A percentile compares a stretch with the other conserved stretches of the same genome.
These are phyloP conservation scores for Pyrenopolyporus hunteri DNA, from an alignment of 495 filamentous ascomycete genomes.

Conservation along the genomic window DNA sequence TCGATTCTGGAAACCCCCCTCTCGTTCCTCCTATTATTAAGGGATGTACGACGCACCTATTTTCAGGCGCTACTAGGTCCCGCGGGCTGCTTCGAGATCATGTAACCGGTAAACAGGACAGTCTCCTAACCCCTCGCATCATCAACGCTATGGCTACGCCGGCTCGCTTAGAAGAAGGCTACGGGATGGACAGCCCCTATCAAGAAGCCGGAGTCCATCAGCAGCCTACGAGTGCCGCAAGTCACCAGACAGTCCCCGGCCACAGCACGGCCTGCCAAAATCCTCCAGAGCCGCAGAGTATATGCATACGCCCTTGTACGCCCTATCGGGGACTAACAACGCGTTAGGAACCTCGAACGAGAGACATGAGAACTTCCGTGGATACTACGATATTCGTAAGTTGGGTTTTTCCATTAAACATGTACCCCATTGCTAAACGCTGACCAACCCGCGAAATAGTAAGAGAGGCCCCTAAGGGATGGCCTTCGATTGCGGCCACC, in stretches of 20 bases:
- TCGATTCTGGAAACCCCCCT: background rate
- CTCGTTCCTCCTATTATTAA: background rate
- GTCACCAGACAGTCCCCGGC: background rate
- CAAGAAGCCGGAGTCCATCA: background rate
- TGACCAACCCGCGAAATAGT: background rate
- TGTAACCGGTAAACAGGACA: background rate
- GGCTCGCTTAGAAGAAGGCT: constrained; percentile 8
- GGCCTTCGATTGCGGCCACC: constrained; percentile 8
- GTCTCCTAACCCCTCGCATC: background rate
- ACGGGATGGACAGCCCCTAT: background rate
- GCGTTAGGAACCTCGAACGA: no score
- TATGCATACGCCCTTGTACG: no score
- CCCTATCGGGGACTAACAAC: no score
- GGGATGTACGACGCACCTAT: background rate
- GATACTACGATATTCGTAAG: constrained; percentile 4
- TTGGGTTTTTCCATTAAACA: background rate
- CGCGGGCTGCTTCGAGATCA: background rate
- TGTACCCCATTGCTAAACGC: background rate
- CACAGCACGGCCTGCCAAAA: no score
- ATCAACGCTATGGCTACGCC: constrained; percentile 5
- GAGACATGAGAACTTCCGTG: background rate
- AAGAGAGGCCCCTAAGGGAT: background rate
- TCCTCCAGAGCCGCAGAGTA: no score
- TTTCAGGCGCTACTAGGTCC: background rate
- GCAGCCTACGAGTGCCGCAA: background rate